phyloP scores from a whole-genome alignment of 495 filamentous ascomycete genomes.

The Lophiostoma macrostomum region DNA sequence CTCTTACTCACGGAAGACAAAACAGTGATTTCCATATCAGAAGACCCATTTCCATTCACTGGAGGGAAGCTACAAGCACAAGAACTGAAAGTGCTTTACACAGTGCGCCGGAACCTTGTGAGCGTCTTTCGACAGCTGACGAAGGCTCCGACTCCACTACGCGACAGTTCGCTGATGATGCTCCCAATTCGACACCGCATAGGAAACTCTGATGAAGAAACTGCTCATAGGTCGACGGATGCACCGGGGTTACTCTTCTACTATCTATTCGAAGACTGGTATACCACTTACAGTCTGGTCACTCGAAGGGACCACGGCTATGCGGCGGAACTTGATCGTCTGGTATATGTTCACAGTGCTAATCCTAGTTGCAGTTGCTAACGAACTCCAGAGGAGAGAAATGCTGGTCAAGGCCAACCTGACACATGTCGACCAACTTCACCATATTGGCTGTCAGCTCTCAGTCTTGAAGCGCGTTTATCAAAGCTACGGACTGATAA shows the following conservation, averaged over 20 bases:
- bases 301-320: slow-evolving; percentile 61
- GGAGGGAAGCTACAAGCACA: slow-evolving; percentile 38
- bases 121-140: slow-evolving; percentile 74
- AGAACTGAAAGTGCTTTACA: slow-evolving; percentile 45
- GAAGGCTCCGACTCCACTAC: slow-evolving; percentile 39
- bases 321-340: slow-evolving; percentile 51
- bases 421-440: slow-evolving; percentile 65
- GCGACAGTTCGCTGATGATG: slow-evolving; percentile 33
- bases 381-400: slow-evolving; percentile 45
- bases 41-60: slow-evolving; percentile 58
- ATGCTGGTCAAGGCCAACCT: slow-evolving; percentile 61
- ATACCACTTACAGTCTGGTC: slow-evolving; percentile 63
- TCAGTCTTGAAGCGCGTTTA: slow-evolving; percentile 71
- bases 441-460: slow-evolving; percentile 65
- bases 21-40: slow-evolving; percentile 77
- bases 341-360: slow-evolving; percentile 47
- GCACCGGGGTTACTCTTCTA: slow-evolving; percentile 75
- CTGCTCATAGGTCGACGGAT: slow-evolving; percentile 46
- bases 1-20: slow-evolving; percentile 76
- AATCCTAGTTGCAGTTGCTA: not conserved
- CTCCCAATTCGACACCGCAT: slow-evolving; percentile 40
- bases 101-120: slow-evolving; percentile 64
- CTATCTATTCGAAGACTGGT: slow-evolving; percentile 87
- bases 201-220: slow-evolving; percentile 40
- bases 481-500: slow-evolving; percentile 73